Percentiles rank a stretch among this genome's conserved stretches.
phyloP scores from a whole-genome alignment of 192 early-diverging fungal genomes.

The Coemansia sp. region DNA sequence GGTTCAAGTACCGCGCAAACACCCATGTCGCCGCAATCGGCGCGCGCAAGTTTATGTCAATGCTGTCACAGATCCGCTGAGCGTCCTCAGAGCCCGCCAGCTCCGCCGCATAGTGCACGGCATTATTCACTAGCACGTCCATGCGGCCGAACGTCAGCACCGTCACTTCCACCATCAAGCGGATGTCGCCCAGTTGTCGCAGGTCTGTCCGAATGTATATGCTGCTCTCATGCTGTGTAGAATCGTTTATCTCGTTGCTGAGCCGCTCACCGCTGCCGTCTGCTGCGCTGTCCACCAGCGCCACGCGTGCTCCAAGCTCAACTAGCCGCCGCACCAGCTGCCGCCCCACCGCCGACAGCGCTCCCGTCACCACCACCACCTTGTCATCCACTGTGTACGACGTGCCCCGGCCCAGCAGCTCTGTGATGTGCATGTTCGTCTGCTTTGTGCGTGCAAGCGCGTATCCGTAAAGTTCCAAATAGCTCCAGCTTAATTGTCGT shows the following conservation, averaged over 20 bases:
- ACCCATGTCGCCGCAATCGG: slow-evolving; percentile 33
- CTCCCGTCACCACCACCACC: slow-evolving; percentile 37
- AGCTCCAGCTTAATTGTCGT: neutral
- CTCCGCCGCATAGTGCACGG: slow-evolving; percentile 22
- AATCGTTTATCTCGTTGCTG: slow-evolving; percentile 8
- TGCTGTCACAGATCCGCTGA: slow-evolving; percentile 17
- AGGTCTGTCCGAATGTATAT: slow-evolving; percentile 26
- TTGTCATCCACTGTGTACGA: slow-evolving; percentile 21
- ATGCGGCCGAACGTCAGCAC: slow-evolving; percentile 37
- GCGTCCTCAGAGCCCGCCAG: slow-evolving; percentile 16
- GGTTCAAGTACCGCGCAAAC: slow-evolving; percentile 24
- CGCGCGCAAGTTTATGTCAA: slow-evolving; percentile 31
- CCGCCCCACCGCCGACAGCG: slow-evolving; percentile 26
- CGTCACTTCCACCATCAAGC: slow-evolving; percentile 30
- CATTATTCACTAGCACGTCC: slow-evolving; percentile 36
- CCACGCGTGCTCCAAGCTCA: slow-evolving; percentile 15
- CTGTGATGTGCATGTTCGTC: neutral
- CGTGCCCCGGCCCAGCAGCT: neutral
- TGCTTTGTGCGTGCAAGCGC: neutral
- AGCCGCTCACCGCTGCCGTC: slow-evolving; percentile 32
- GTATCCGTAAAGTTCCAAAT: neutral
- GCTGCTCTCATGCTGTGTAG: neutral
- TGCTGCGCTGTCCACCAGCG: slow-evolving; percentile 15
- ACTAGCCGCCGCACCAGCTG: slow-evolving; percentile 12
- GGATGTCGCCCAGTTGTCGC: slow-evolving; percentile 15